These are phyloP conservation scores for Phalaenopsis equestris DNA, from an alignment of 106 monocot genomes.

Conservation along the genomic window DNA sequence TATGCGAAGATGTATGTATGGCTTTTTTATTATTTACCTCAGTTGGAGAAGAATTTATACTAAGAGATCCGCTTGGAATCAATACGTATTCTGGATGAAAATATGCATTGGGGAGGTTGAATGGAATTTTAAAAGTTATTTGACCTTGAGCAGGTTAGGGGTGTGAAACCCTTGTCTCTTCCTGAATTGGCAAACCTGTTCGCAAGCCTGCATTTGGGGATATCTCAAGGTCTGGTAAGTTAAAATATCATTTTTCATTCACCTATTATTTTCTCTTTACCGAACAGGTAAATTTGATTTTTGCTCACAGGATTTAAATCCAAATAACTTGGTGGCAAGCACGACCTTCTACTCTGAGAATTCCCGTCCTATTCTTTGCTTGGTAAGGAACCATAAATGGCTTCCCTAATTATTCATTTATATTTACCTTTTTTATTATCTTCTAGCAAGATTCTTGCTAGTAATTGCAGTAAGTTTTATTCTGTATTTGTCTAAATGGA, in stretches of 20 bases:
- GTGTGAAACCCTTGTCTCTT: slow-evolving; percentile 76
- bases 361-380: slow-evolving; percentile 66
- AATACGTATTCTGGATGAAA: slow-evolving; percentile 4
- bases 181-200: slow-evolving; percentile 86
- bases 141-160: slow-evolving; percentile 71
- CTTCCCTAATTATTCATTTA: background rate
- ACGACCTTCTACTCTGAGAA: slow-evolving; percentile 77
- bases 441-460: background rate
- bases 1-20: background rate
- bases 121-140: background rate
- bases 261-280: slow-evolving; percentile 9
- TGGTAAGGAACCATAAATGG: slow-evolving; percentile 46
- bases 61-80: background rate
- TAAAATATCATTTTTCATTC: background rate
- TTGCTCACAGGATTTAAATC: slow-evolving; percentile 69
- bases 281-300: slow-evolving; percentile 1
- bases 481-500: background rate
- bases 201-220: slow-evolving; percentile 59
- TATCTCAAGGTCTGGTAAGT: slow-evolving; percentile 82
- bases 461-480: background rate
- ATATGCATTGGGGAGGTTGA: background rate
- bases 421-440: background rate
- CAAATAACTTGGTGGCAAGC: slow-evolving; percentile 91
- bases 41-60: background rate
- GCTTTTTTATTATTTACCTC: background rate